Percentiles rank a stretch among this genome's conserved stretches.
Evolutionary conservation across 371 early-diverging fungal species (phyloP).

Genomic region (Homolaphlyctis polyrhiza): DNA sequence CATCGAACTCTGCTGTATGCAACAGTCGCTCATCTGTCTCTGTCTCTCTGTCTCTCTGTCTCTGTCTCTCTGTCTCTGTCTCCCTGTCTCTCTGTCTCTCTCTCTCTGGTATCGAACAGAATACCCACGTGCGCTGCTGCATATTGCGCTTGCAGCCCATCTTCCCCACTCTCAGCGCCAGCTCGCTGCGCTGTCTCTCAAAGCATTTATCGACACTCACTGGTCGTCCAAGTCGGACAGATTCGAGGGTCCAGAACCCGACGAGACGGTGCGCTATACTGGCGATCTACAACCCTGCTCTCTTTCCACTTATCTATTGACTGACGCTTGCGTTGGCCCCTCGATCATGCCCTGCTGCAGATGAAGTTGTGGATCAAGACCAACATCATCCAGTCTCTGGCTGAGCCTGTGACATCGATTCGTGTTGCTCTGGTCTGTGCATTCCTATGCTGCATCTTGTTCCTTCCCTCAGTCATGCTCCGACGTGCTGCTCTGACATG

Average conservation of each 20-base stretch:
- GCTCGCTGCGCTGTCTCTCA: conserved; percentile 73
- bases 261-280: conserved; percentile 41
- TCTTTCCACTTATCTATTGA: no score
- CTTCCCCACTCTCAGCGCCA: conserved; percentile 67
- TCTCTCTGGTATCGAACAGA: no score
- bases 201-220: conserved; percentile 68
- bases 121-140: conserved; percentile 39
- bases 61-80: no score
- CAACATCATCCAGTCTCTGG: conserved; percentile 49
- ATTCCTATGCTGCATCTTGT: neutral
- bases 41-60: neutral
- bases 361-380: conserved; percentile 47
- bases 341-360: no score
- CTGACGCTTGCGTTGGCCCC: no score
- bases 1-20: no score
- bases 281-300: no score
- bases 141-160: conserved; percentile 61
- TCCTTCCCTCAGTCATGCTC: neutral
- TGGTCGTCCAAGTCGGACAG: conserved; percentile 66
- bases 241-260: conserved; percentile 54
- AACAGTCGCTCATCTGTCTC: neutral
- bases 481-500: neutral
- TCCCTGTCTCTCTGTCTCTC: no score
- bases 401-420: conserved; percentile 54
- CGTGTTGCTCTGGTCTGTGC: conserved; percentile 50